Percentiles rank a stretch among this genome's conserved stretches.
Evolutionary conservation across 805 yeast species (phyloP).

Genomic region (Hyphopichia homilentoma): DNA sequence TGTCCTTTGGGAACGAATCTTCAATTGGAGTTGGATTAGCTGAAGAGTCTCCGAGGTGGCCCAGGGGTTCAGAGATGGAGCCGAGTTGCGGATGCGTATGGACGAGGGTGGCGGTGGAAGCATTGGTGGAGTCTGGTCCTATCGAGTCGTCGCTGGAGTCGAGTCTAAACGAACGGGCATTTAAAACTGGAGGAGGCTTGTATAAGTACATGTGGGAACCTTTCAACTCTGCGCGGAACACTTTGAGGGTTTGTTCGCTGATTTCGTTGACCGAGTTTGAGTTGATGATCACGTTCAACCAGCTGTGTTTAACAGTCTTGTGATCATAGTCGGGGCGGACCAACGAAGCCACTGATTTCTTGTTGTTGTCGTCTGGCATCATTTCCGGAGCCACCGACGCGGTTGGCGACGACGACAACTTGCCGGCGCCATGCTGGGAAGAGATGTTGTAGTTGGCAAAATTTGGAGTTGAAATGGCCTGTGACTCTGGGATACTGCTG

Average conservation of each 20-base stretch:
- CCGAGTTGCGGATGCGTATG: too few species aligned
- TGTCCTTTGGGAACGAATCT: constrained; percentile 1
- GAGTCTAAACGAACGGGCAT: constrained; percentile 28
- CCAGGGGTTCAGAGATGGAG: too few species aligned
- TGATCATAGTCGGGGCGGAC: constrained; percentile 30
- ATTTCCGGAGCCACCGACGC: neutral
- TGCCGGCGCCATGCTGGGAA: neutral
- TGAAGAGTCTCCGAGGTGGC: too few species aligned
- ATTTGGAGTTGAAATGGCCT: neutral
- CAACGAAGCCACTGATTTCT: neutral
- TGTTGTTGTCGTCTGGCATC: neutral
- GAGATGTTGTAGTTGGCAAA: neutral
- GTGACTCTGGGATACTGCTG: constrained; percentile 5
- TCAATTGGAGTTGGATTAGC: constrained; percentile 4
- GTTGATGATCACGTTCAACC: constrained; percentile 37
- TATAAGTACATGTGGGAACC: constrained; percentile 65
- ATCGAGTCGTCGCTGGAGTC: constrained; percentile 6
- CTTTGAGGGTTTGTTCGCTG: constrained; percentile 35
- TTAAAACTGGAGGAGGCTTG: constrained; percentile 51
- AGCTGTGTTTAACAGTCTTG: constrained; percentile 25
- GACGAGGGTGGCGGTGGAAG: neutral
- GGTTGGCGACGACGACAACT: neutral
- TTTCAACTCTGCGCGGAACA: constrained; percentile 62
- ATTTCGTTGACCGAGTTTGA: constrained; percentile 28
- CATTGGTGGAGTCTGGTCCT: neutral